phyloP scores from a whole-genome alignment of 2,329 filamentous ascomycete genomes.

The Colletotrichum spinosum region DNA sequence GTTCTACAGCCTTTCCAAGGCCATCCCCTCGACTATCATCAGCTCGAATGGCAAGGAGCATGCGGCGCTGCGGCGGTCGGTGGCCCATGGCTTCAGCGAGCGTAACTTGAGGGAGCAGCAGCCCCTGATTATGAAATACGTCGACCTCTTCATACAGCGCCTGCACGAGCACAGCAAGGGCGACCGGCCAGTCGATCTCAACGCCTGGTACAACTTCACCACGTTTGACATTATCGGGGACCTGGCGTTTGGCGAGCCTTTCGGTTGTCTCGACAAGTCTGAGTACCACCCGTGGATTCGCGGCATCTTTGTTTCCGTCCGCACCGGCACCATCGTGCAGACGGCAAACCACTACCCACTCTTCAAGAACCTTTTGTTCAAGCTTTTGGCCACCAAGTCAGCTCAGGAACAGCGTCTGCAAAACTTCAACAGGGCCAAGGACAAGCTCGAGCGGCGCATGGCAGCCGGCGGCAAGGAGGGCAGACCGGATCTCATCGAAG shows the following conservation, averaged over 20 bases:
- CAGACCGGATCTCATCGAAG: conserved; percentile 39
- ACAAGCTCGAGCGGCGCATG: conserved; percentile 32
- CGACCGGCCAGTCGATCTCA: conserved; percentile 35
- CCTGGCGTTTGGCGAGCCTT: conserved; percentile 38
- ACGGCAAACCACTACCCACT: conserved; percentile 12
- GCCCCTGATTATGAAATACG: conserved; percentile 42
- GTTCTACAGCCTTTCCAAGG: conserved; percentile 2
- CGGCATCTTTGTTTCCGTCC: conserved; percentile 16
- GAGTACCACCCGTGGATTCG: conserved; percentile 34
- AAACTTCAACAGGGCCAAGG: conserved; percentile 5
- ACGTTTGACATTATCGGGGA: conserved; percentile 28
- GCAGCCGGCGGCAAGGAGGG: conserved; percentile 18
- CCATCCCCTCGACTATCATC: conserved; percentile 29
- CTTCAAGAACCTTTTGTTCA: conserved; percentile 5
- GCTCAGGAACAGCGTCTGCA: not conserved
- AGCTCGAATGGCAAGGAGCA: conserved; percentile 36
- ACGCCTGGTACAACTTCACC: conserved; percentile 21
- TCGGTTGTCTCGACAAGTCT: conserved; percentile 33
- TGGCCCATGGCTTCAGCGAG: conserved; percentile 46
- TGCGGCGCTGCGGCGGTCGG: conserved; percentile 35
- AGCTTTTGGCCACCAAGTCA: conserved; percentile 1
- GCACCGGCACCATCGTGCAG: not conserved
- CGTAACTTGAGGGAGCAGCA: conserved; percentile 46
- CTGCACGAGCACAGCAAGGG: conserved; percentile 29
- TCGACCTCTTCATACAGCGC: conserved; percentile 16